Evolutionary conservation across 768 basidiomycete species (phyloP).

Genomic region (Russula lepida): DNA sequence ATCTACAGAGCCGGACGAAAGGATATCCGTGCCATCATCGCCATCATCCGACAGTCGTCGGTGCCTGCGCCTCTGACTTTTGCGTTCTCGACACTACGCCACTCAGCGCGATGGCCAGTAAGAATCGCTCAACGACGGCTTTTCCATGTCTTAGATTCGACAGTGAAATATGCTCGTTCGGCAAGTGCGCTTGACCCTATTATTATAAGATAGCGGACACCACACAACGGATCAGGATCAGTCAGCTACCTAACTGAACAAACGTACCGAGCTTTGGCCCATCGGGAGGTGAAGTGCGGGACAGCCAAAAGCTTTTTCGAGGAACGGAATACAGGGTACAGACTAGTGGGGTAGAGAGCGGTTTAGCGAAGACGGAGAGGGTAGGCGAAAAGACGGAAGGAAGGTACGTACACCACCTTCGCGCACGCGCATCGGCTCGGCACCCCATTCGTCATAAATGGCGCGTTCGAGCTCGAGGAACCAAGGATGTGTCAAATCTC

Average conservation of each 20-base stretch:
- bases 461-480: conserved; percentile 80
- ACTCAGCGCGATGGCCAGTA: conserved; percentile 42
- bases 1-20: not conserved
- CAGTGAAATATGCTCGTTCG: conserved; percentile 86
- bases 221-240: not conserved
- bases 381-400: not conserved
- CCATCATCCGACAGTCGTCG: not conserved
- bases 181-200: conserved; percentile 86
- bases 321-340: conserved; percentile 86
- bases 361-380: not conserved
- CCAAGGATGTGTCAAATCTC: conserved; percentile 76
- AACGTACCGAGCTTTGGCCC: conserved; percentile 76
- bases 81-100: not conserved
- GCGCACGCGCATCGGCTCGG: conserved; percentile 77
- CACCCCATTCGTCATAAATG: conserved; percentile 80
- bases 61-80: not conserved
- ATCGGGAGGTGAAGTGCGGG: conserved; percentile 90
- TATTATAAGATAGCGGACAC: not conserved
- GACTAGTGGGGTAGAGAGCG: conserved; percentile 41
- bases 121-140: conserved; percentile 66
- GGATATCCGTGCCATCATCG: not conserved
- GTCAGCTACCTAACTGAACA: not conserved
- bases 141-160: conserved; percentile 74
- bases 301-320: conserved; percentile 87
- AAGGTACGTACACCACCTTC: conserved; percentile 73